Evolutionary conservation across 2,329 filamentous ascomycete genomes (phyloP).

Genomic region (Sporothrix humicola): DNA sequence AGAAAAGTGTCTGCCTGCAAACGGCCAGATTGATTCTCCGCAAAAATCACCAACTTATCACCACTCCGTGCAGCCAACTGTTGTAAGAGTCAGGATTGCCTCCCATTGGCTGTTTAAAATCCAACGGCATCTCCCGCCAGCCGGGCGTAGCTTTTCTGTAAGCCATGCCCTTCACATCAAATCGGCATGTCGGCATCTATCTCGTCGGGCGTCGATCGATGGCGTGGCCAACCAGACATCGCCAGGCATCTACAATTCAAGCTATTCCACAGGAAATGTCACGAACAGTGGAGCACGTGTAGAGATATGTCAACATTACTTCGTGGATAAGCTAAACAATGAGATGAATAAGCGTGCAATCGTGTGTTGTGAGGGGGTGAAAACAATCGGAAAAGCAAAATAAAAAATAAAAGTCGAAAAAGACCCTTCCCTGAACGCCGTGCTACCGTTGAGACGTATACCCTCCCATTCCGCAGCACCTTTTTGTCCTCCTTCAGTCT

Average conservation of each 20-base stretch:
- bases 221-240: constrained; percentile 1
- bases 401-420: neutral
- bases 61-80: no score
- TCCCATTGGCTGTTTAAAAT: no score
- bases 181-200: constrained; percentile 7
- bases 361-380: constrained; percentile 2
- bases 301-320: constrained; percentile 16
- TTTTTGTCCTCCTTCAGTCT: neutral
- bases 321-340: constrained; percentile 3
- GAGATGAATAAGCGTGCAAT: neutral
- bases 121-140: neutral
- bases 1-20: constrained; percentile 16
- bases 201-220: constrained; percentile 1
- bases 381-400: neutral
- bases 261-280: no score
- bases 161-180: neutral
- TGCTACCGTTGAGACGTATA: constrained; percentile 13
- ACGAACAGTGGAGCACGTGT: neutral
- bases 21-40: neutral
- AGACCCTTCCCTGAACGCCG: neutral
- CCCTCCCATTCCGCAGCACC: constrained; percentile 10
- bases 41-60: no score
- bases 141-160: neutral
- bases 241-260: neutral
- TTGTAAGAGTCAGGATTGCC: no score